Percentiles rank a stretch among this genome's conserved stretches.
Conservation (phyloP, 352 stramenopile genomes). For the Globisporangium mamillatum region DNA sequence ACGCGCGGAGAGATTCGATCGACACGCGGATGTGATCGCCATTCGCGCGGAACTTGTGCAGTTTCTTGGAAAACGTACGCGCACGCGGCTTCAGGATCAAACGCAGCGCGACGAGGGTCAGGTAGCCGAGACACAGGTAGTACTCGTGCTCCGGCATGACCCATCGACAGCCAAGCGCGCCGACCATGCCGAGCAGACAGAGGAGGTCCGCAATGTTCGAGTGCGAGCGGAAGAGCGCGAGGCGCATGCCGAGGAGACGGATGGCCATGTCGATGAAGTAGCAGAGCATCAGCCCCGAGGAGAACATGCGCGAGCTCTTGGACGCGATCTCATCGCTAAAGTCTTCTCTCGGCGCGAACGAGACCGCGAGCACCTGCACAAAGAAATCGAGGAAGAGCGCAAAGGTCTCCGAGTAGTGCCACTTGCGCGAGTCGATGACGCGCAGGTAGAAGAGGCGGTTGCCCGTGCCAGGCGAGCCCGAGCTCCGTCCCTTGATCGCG, state of each 20-base stretch:
- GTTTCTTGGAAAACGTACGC: constrained; percentile 83
- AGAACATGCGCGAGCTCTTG: constrained; percentile 73
- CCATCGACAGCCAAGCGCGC: constrained; percentile 47
- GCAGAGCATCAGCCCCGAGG: constrained; percentile 67
- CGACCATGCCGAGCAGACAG: constrained; percentile 66
- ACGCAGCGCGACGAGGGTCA: constrained; percentile 60
- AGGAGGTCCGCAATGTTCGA: constrained; percentile 81
- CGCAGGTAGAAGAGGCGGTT: constrained; percentile 79
- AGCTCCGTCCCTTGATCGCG: constrained; percentile 44
- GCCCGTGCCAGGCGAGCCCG: constrained; percentile 28
- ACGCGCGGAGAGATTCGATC: constrained; percentile 80
- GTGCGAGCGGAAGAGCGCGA: constrained; percentile 75
- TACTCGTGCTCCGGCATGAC: constrained; percentile 62
- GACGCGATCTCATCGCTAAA: constrained; percentile 66
- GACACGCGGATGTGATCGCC: constrained; percentile 84
- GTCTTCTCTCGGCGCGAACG: constrained; percentile 60
- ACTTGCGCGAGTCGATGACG: constrained; percentile 86
- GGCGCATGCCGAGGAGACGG: constrained; percentile 64
- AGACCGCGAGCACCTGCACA: constrained; percentile 76
- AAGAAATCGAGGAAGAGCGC: constrained; percentile 86
- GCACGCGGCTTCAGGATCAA: constrained; percentile 85
- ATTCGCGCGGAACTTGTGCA: constrained; percentile 86
- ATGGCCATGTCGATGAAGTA: constrained; percentile 87
- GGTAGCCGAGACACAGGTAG: constrained; percentile 67
- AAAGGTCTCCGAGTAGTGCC: constrained; percentile 86